Evolutionary conservation across 2,329 filamentous ascomycete genomes (phyloP).

Genomic region (Sordariomycetes sp.): DNA sequence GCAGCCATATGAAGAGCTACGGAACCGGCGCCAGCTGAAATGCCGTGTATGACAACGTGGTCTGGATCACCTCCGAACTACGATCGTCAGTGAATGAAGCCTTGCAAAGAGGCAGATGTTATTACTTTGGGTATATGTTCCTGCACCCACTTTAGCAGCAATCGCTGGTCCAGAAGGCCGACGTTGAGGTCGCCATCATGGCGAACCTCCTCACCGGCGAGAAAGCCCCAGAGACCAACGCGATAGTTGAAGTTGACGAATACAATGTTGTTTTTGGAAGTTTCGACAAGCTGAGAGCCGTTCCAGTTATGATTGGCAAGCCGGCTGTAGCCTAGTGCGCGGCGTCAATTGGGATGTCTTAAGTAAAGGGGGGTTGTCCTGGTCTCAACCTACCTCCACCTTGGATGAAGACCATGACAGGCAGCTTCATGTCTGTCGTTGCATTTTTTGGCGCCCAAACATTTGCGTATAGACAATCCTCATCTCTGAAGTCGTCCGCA

Average conservation of each 20-base stretch:
- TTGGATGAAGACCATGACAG: constrained; percentile 30
- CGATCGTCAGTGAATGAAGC: neutral
- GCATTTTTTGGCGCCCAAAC: constrained; percentile 33
- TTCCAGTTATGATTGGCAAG: constrained; percentile 44
- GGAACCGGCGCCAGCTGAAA: constrained; percentile 51
- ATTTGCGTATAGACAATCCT: constrained; percentile 40
- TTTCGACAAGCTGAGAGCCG: constrained; percentile 33
- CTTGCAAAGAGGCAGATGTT: neutral
- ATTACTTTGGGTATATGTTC: constrained; percentile 41
- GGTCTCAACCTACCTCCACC: constrained; percentile 27
- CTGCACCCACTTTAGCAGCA: constrained; percentile 52
- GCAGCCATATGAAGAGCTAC: constrained; percentile 44
- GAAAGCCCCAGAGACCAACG: constrained; percentile 53
- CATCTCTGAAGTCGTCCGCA: constrained; percentile 11
- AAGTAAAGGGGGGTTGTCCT: neutral
- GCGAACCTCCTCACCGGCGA: constrained; percentile 46
- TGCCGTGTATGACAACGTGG: constrained; percentile 51
- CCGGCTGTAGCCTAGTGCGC: constrained; percentile 26
- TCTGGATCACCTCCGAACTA: constrained; percentile 49
- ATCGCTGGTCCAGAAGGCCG: constrained; percentile 55
- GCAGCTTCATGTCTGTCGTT: constrained; percentile 17
- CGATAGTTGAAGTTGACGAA: constrained; percentile 56
- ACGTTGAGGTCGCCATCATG: constrained; percentile 50
- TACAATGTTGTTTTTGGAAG: constrained; percentile 36
- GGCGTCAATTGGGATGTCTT: neutral